Percentiles rank a stretch among this genome's conserved stretches.
phyloP scores from a whole-genome alignment of 2,329 filamentous ascomycete species.

The Penicillium sp. region DNA sequence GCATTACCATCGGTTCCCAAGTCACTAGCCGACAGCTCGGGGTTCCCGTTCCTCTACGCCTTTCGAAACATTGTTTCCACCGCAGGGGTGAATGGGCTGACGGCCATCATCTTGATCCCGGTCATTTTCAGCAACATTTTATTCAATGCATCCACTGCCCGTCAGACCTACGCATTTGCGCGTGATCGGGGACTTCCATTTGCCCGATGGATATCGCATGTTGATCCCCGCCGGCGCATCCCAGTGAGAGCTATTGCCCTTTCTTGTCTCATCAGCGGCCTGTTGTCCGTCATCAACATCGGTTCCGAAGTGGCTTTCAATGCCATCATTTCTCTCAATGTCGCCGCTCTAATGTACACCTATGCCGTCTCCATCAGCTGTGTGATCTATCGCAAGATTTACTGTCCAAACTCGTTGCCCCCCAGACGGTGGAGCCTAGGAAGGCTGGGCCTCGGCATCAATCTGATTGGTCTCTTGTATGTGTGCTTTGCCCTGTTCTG shows the following conservation, averaged over 20 bases:
- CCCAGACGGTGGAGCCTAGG: conserved; percentile 46
- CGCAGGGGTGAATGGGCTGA: conserved; percentile 30
- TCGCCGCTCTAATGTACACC: conserved; percentile 49
- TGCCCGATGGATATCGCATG: conserved; percentile 38
- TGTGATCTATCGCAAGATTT: conserved; percentile 45
- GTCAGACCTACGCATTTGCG: conserved; percentile 46
- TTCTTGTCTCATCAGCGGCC: conserved; percentile 31
- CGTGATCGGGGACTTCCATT: conserved; percentile 46
- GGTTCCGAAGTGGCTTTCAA: conserved; percentile 52
- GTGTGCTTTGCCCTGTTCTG: conserved; percentile 48
- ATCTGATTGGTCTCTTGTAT: conserved; percentile 46
- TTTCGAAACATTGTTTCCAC: conserved; percentile 36
- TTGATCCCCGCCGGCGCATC: conserved; percentile 39
- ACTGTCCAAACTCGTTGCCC: conserved; percentile 39
- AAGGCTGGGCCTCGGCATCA: conserved; percentile 43
- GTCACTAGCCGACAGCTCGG: conserved; percentile 42
- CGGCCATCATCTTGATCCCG: conserved; percentile 43
- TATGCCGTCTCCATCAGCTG: conserved; percentile 51
- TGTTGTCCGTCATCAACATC: conserved; percentile 53
- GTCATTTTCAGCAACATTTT: conserved; percentile 42
- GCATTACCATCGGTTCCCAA: conserved; percentile 30
- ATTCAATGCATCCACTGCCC: conserved; percentile 40
- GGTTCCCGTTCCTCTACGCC: conserved; percentile 50
- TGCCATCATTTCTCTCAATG: conserved; percentile 51
- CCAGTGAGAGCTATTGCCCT: conserved; percentile 42